Conservation (phyloP, 2,329 filamentous ascomycete species). For the Talaromyces sp. region DNA sequence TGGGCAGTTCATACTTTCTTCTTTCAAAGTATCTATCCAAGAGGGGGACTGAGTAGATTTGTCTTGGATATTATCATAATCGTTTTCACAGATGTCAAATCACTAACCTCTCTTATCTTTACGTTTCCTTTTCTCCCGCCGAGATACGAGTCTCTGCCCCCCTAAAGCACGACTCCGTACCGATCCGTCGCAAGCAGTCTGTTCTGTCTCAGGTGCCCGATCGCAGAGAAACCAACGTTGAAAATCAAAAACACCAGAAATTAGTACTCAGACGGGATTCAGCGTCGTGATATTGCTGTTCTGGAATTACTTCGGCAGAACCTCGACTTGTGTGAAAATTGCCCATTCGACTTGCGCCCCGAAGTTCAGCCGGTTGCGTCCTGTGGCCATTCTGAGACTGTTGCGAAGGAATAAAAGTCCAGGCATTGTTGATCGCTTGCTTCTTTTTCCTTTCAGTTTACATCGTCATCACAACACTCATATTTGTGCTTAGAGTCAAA, state of each 20-base stretch:
- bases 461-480: neutral
- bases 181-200: conserved; percentile 1
- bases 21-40: neutral
- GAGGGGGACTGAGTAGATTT: neutral
- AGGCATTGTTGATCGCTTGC: neutral
- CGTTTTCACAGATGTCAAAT: neutral
- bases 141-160: neutral
- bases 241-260: neutral
- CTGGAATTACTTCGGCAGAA: neutral
- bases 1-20: neutral
- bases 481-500: neutral
- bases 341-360: neutral
- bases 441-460: neutral
- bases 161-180: neutral
- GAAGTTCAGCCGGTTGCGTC: conserved; percentile 6
- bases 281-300: neutral
- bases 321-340: neutral
- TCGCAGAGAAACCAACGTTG: neutral
- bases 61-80: neutral
- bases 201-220: neutral
- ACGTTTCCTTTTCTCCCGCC: neutral
- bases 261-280: neutral
- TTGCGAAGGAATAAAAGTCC: neutral
- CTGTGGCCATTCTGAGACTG: neutral
- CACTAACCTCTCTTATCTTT: neutral